Evolutionary conservation across 305 asterid genomes (phyloP), one percentile per base, ranked within the genome.

Genomic region (Fraxinus angustifolia): DNA sequence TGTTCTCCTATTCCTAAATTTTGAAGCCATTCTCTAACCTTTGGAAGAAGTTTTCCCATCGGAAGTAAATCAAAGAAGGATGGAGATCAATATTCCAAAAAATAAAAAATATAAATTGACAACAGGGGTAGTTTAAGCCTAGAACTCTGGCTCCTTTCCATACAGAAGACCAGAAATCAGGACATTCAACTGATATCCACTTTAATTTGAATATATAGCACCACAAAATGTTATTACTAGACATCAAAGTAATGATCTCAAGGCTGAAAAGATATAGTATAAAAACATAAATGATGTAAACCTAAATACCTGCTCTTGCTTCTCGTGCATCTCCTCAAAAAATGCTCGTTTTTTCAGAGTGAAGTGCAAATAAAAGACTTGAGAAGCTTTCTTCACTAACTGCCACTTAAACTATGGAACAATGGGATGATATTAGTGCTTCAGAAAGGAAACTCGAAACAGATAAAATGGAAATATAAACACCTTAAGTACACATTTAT

Each of bases 1-100:
- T 92, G 95, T 79, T 96, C 99, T 76, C 93, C 97, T 84, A 94
- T 84, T 89, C 98, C 99, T 82, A 96, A 79, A 87, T 96, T 91
- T 89, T 93, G 99, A 86, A 96, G 97, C 99, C 99, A 96, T 77
- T 94, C 99, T 89, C 79, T 93, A 80, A 96, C 97, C 99, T 96
- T 87, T 71, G 42, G 82, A 81, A 85, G 79, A 62, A 65, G 77
- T n/a, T 42, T 83, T 33, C 68, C 79, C 86, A 85, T 35, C 84
- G 84, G 85, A 74, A 82, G 73, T 73, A 83, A 34, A 85, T 83
- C 71, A 84, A 68, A 31, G 75, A 58, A 19, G 58, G 74, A 79
- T 79, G 56, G 17, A 45, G 76, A 78, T 80, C 11, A 83, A 85
- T 48, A 17, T 65, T 73, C 71, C 79, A 45, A 73, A 75, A 30